These are phyloP conservation scores for Vanrija sp. DNA, from an alignment of 1,284 basidiomycete species.

Conservation along the genomic window DNA sequence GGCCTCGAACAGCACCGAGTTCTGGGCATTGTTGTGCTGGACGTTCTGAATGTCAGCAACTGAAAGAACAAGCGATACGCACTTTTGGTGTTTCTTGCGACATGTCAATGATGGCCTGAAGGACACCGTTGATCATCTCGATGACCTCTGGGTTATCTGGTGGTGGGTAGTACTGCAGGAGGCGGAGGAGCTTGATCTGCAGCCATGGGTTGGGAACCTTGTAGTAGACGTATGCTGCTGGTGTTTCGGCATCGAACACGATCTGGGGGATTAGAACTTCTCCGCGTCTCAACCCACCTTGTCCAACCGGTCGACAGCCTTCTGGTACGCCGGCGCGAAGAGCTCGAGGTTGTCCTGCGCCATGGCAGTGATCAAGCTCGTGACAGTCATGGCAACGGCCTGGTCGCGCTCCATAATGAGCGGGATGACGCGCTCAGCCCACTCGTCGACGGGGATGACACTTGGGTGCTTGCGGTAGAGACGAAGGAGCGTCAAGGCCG, in stretches of 20 bases:
- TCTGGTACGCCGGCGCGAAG: constrained; percentile 85
- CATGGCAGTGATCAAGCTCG: constrained; percentile 88
- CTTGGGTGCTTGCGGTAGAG: constrained; percentile 94
- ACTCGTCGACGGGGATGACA: constrained; percentile 87
- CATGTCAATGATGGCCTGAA: constrained; percentile 88
- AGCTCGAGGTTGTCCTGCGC: constrained; percentile 91
- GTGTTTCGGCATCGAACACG: constrained; percentile 83
- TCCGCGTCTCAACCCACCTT: constrained; percentile 56
- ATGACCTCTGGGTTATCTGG: constrained; percentile 85
- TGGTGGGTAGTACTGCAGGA: constrained; percentile 93
- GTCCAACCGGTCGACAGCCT: constrained; percentile 84
- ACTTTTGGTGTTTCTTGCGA: constrained; percentile 78
- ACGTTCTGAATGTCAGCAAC: constrained; percentile 61
- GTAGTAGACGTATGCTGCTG: constrained; percentile 90
- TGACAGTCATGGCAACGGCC: constrained; percentile 90
- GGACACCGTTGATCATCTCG: constrained; percentile 71
- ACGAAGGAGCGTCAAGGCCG: constrained; percentile 85
- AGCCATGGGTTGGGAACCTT: constrained; percentile 85
- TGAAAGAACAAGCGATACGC: background rate
- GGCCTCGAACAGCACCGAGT: constrained; percentile 96
- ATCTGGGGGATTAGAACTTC: constrained; percentile 56
- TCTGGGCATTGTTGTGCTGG: constrained; percentile 98
- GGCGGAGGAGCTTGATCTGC: constrained; percentile 88
- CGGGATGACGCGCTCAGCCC: constrained; percentile 89
- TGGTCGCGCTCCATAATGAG: constrained; percentile 92